A percentile compares a stretch with the other conserved stretches of the same genome.
These are phyloP conservation scores for Zasmidium citrigriseum DNA, from an alignment of 2,329 filamentous ascomycete species.

Conservation along the genomic window DNA sequence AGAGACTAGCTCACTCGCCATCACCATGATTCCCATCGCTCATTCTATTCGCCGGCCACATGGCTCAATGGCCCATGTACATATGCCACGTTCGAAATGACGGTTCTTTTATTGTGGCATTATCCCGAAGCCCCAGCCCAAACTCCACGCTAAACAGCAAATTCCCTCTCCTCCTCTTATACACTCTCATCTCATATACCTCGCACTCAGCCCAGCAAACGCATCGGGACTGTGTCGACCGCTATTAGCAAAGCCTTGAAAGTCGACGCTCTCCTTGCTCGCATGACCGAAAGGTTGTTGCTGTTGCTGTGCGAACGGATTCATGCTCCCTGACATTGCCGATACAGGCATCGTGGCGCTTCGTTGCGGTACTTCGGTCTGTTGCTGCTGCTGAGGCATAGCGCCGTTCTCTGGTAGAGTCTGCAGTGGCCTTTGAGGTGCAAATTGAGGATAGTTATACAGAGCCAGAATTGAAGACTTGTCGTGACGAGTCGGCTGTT, in stretches of 20 bases:
- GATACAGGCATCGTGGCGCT: slow-evolving; percentile 41
- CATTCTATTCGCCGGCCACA: not conserved
- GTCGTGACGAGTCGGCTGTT: slow-evolving; percentile 55
- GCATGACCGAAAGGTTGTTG: slow-evolving; percentile 43
- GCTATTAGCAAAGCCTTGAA: slow-evolving; percentile 61
- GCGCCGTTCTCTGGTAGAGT: slow-evolving; percentile 38
- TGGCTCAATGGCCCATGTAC: not conserved
- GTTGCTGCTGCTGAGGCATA: slow-evolving; percentile 27
- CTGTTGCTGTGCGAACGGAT: slow-evolving; percentile 34
- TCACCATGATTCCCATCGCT: not conserved
- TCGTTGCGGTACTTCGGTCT: slow-evolving; percentile 32
- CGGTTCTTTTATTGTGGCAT: not conserved
- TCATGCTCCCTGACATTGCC: slow-evolving; percentile 26
- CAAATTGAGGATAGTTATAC: slow-evolving; percentile 64
- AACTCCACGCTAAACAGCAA: slow-evolving; percentile 14
- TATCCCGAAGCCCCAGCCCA: not conserved
- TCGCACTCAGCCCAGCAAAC: slow-evolving; percentile 72
- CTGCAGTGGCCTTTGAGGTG: slow-evolving; percentile 44
- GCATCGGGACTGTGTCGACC: slow-evolving; percentile 78
- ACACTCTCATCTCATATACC: slow-evolving; percentile 36
- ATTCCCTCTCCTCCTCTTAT: not conserved
- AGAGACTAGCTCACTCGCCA: no score
- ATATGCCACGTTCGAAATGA: not conserved
- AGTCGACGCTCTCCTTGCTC: slow-evolving; percentile 71
- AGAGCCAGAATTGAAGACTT: slow-evolving; percentile 76